phyloP scores from a whole-genome alignment of 2,329 filamentous ascomycete genomes.

The Septoria linicola region DNA sequence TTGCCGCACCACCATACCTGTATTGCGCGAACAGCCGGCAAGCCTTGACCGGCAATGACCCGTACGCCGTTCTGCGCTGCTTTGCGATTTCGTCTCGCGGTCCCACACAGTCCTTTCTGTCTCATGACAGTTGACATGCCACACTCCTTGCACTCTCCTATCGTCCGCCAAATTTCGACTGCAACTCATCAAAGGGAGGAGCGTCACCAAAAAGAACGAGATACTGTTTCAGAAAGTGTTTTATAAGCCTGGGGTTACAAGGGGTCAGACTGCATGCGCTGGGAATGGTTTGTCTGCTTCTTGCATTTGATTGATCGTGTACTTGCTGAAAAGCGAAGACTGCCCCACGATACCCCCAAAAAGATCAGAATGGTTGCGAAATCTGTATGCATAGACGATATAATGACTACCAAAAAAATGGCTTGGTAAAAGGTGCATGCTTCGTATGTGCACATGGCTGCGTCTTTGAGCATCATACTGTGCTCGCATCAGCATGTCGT shows the following conservation, averaged over 20 bases:
- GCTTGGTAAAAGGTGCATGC: background rate
- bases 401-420: slow-evolving; percentile 8
- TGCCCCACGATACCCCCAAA: slow-evolving; percentile 15
- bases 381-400: slow-evolving; percentile 15
- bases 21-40: slow-evolving; percentile 6
- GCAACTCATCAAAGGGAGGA: background rate
- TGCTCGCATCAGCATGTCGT: too few species aligned
- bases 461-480: too few species aligned
- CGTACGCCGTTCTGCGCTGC: slow-evolving; percentile 2
- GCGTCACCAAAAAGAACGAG: background rate
- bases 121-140: background rate
- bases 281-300: background rate
- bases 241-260: slow-evolving; percentile 2
- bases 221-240: slow-evolving; percentile 1
- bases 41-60: slow-evolving; percentile 16
- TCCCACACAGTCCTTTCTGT: background rate
- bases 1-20: background rate
- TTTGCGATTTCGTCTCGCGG: background rate
- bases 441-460: too few species aligned
- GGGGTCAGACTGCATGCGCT: background rate
- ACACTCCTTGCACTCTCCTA: slow-evolving; percentile 5
- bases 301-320: slow-evolving; percentile 1
- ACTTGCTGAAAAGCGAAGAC: slow-evolving; percentile 7
- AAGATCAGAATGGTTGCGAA: slow-evolving; percentile 8
- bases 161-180: background rate